Evolutionary conservation across 768 basidiomycete species (phyloP), one percentile per base, ranked within the genome.

Genomic region (Gautieria morchelliformis): DNA sequence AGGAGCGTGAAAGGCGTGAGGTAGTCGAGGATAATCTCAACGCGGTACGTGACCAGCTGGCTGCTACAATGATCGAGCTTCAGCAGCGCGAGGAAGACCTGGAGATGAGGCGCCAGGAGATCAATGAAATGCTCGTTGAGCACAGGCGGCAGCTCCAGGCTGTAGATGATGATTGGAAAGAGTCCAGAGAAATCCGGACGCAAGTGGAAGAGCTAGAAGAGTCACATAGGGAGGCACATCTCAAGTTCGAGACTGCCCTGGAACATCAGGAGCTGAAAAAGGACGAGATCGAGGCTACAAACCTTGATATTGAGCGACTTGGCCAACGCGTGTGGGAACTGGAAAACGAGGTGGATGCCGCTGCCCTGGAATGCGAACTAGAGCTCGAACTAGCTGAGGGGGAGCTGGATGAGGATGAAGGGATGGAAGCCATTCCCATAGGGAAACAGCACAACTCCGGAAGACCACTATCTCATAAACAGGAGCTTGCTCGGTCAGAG

Each of bases 11-110:
- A 60, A 84, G 85, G 58, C 74, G 85, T 12, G 89, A 90, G 63
- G 83, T 81, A 2, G 79, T 87, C n/a, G 88, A 92, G 65, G 86
- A 87, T 2, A 83, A 84, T 63, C 65, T 91, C 50, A 89, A 89
- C 62, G 76, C 83, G 0, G 68, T 86, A 37, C 75, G 83, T 49
- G 90, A 93, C 71, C 84, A 82, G 67, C 75, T 90, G 9, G 89
- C 90, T 1, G 89, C 87, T 1, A 79, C 82, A 1, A 77, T 83
- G 67, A 91, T 93, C 60, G 89, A 91, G 69, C 71, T 92, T 27
- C 86, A 90, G 68, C 84, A 89, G 68, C 87, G 82, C 69, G 89
- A 94, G 64, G 88, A 93, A 60, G 93, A 95, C 30, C 69, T 93
- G 20, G 90, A 93, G 53, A 73, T 84, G 68, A 87, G 87, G 73